Conservation (phyloP, 345 rosid genomes). For the Populus davidiana region DNA sequence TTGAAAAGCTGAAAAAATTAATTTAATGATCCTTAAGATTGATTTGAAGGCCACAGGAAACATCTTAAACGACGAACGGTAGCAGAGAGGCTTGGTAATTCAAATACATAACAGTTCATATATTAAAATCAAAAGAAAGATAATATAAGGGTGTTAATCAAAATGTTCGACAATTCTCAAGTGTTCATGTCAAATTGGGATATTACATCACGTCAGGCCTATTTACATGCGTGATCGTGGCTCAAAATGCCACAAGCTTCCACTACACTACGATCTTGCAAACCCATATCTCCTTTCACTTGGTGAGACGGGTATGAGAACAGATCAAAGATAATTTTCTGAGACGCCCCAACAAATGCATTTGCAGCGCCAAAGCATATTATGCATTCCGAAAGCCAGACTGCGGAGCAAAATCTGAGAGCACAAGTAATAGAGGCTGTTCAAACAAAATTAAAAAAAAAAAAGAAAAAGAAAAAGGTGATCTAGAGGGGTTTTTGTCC, state of each 20-base stretch:
- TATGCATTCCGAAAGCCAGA: conserved; percentile 6
- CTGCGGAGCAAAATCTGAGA: conserved; percentile 23
- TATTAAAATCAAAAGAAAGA: too few species aligned
- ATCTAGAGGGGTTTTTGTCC: neutral
- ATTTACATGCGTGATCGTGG: conserved; percentile 21
- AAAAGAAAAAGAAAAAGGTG: too few species aligned
- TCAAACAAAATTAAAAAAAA: neutral
- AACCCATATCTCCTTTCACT: conserved; percentile 15
- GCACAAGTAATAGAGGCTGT: neutral
- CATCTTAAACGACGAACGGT: too few species aligned
- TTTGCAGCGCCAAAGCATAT: conserved; percentile 2
- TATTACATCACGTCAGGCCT: conserved; percentile 26
- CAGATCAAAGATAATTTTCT: conserved; percentile 1
- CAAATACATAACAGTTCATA: too few species aligned
- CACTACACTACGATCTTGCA: conserved; percentile 31
- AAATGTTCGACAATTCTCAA: too few species aligned
- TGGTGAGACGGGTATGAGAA: conserved; percentile 18
- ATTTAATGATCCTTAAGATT: too few species aligned
- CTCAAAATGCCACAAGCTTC: conserved; percentile 22
- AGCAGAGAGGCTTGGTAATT: too few species aligned
- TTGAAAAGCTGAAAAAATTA: too few species aligned
- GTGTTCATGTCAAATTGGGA: neutral
- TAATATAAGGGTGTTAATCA: too few species aligned
- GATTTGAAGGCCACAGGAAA: too few species aligned
- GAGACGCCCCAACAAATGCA: neutral